Percentiles rank a stretch among this genome's conserved stretches.
These are phyloP conservation scores for Apophysomyces ossiformis DNA, from an alignment of 371 early-diverging fungal species.

Conservation along the genomic window DNA sequence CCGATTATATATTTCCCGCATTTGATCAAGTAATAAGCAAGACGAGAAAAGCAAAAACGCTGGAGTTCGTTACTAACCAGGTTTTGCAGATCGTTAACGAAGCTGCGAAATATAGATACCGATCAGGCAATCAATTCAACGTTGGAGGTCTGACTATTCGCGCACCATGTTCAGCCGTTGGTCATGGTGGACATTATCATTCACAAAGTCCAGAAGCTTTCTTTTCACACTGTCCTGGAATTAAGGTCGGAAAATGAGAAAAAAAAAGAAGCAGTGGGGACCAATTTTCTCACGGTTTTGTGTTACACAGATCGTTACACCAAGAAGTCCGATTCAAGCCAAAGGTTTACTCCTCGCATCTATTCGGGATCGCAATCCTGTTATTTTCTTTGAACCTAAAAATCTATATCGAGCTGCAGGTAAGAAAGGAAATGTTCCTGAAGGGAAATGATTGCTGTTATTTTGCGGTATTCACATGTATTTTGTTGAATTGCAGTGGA, in stretches of 20 bases:
- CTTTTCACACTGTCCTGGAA: constrained; percentile 95
- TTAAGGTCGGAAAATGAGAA: constrained; percentile 62
- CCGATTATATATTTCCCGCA: constrained; percentile 97
- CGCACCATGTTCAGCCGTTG: constrained; percentile 94
- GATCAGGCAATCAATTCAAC: constrained; percentile 92
- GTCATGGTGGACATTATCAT: constrained; percentile 98
- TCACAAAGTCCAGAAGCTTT: constrained; percentile 96
- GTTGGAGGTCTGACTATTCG: constrained; percentile 93
- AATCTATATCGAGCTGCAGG: constrained; percentile 94
- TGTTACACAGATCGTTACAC: constrained; percentile 76
- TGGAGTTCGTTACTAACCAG: constrained; percentile 8
- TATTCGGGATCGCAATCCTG: constrained; percentile 95
- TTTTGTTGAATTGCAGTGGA: constrained; percentile 65
- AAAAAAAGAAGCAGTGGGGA: neutral
- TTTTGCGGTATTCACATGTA: neutral
- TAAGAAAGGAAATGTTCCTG: constrained; percentile 21
- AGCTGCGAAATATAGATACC: constrained; percentile 97
- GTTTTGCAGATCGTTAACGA: constrained; percentile 87
- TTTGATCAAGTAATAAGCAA: constrained; percentile 85
- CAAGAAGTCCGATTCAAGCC: constrained; percentile 95
- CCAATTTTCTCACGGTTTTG: constrained; percentile 8
- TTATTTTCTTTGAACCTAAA: constrained; percentile 97
- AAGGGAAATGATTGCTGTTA: constrained; percentile 13
- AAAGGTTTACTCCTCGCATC: constrained; percentile 94
- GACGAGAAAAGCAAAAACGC: neutral